Base-by-base conservation (phyloP, 1,284 basidiomycete genomes). In the Ustilago bromivora region DNA sequence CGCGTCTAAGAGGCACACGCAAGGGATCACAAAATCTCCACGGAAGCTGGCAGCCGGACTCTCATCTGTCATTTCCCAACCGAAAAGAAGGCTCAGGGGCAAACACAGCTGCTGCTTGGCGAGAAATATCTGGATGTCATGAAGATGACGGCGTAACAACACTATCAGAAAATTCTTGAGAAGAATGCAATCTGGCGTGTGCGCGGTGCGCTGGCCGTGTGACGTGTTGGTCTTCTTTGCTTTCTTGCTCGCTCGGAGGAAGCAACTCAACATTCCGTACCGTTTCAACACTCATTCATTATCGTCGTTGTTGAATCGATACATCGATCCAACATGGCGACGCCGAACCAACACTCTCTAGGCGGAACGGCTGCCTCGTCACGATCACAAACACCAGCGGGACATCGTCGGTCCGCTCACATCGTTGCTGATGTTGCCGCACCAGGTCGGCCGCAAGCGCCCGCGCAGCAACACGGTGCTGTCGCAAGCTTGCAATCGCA, bases 341-440 rank as follows among this genome's bases (percentile, higher is more conserved):
- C 64, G 28, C 61, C 56, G 17, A 41, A 36, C 36, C 52, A 35
- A 54, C 23, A 10, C n/a, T 32, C 56, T 12, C 38, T 54, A 54
- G 46, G 57, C 17, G 64, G 61, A 15, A 64, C 64, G 6, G 61
- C 54, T 9, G 32, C 57, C 1, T 64, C 68, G 7, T 76, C 68
- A 7, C 68, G 68, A 19, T 52, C 73, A 13, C 49, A 54, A 11
- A 68, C 73, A 10, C 65, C 73, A 13, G 40, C 61, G 8, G 65
- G 61, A 9, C 68, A 76, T 58, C 73, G 68, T 58, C 68, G 73
- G 1, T 76, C 73, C n/a, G 64, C 73, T 13, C 73, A 76, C 34
- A 55, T 68, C 40, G n/a, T 61, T 8, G 31, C 53, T 31, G 53
- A 59, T 40, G 40, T 52, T n/a, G 35, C 38, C 19, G 17, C 34